Conservation (phyloP, 805 yeast genomes). For the Metschnikowia lachancei region DNA sequence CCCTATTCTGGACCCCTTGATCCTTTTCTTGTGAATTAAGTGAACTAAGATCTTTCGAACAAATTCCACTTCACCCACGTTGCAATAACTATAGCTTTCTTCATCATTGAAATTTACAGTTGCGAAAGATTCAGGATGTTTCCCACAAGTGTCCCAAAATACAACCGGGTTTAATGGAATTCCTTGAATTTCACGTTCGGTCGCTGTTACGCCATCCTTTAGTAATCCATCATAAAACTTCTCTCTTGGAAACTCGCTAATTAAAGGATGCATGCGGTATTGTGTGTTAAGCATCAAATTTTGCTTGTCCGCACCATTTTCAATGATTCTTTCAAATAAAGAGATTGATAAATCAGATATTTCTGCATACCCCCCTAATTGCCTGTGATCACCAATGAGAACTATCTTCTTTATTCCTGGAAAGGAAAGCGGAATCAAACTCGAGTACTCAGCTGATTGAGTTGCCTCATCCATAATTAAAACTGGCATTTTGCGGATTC, state of each 20-base stretch:
- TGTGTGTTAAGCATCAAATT: constrained; percentile 87
- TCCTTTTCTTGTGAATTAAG: constrained; percentile 62
- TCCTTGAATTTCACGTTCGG: constrained; percentile 74
- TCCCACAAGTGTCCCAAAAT: constrained; percentile 88
- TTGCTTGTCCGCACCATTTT: no score
- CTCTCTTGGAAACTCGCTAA: constrained; percentile 83
- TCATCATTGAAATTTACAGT: no score
- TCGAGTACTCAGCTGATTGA: no score
- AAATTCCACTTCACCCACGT: no score
- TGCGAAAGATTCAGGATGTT: constrained; percentile 23
- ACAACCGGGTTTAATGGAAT: constrained; percentile 78
- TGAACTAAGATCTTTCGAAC: no score
- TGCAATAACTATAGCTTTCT: no score
- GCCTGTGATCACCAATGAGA: constrained; percentile 89
- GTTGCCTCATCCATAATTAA: no score
- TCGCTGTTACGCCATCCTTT: constrained; percentile 84
- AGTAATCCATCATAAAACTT: constrained; percentile 89
- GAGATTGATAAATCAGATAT: constrained; percentile 86
- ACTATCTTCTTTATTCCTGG: constrained; percentile 87
- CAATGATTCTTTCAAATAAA: constrained; percentile 77
- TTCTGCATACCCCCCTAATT: no score
- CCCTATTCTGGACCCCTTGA: constrained; percentile 72
- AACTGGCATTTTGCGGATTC: no score
- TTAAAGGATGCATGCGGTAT: constrained; percentile 89
- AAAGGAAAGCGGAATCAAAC: no score